phyloP scores from a whole-genome alignment of 1,139 yeast genomes.

The Hyphopichia khmerensis region DNA sequence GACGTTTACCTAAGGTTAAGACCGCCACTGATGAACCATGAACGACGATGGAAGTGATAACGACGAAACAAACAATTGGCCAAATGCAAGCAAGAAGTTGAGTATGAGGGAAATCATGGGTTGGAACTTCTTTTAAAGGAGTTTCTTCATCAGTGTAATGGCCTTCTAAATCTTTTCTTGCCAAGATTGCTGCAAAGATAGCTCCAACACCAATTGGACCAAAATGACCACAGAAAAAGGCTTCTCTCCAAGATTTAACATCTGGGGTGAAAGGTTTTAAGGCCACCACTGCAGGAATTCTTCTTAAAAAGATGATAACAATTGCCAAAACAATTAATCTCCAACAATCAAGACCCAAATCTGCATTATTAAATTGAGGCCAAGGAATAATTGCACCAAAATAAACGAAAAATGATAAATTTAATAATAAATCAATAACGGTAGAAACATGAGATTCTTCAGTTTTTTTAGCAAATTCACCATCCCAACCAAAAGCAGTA shows the following conservation, averaged over 20 bases:
- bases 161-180: slow-evolving; percentile 74
- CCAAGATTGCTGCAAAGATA: slow-evolving; percentile 82
- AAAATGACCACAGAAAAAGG: slow-evolving; percentile 92
- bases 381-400: slow-evolving; percentile 96
- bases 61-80: slow-evolving; percentile 88
- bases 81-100: slow-evolving; percentile 74
- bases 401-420: slow-evolving; percentile 87
- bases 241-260: slow-evolving; percentile 92
- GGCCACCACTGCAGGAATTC: slow-evolving; percentile 83
- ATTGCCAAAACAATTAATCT: slow-evolving; percentile 77
- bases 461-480: slow-evolving; percentile 83
- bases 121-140: slow-evolving; percentile 57
- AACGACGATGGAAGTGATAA: slow-evolving; percentile 82
- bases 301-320: slow-evolving; percentile 77
- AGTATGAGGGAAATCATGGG: slow-evolving; percentile 54
- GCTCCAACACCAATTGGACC: slow-evolving; percentile 99
- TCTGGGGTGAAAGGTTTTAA: slow-evolving; percentile 88
- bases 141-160: slow-evolving; percentile 56
- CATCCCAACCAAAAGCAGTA: slow-evolving; percentile 95
- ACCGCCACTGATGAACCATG: slow-evolving; percentile 98
- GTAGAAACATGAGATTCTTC: slow-evolving; percentile 93
- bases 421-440: slow-evolving; percentile 80
- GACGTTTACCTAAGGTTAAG: slow-evolving; percentile 79
- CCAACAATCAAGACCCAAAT: slow-evolving; percentile 79
- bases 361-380: slow-evolving; percentile 70